phyloP scores from a whole-genome alignment of 2,329 filamentous ascomycete species.

The Purpureocillium takamizusanense region DNA sequence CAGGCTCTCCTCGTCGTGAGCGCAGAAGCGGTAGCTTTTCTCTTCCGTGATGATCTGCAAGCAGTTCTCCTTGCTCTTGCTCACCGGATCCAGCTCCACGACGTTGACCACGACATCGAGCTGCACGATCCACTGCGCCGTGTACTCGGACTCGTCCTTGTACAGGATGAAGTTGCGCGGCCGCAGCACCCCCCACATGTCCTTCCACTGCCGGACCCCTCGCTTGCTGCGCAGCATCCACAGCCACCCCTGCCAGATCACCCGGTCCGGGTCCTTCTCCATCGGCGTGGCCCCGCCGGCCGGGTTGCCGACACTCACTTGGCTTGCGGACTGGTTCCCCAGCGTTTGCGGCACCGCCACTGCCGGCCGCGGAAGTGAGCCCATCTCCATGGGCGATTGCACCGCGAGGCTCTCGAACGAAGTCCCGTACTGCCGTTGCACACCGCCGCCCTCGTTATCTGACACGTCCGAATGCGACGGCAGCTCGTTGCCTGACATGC shows the following conservation, averaged over 20 bases:
- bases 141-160: constrained; percentile 88
- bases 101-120: constrained; percentile 76
- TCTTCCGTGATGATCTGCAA: constrained; percentile 92
- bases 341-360: constrained; percentile 20
- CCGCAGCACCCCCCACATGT: constrained; percentile 84
- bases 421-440: constrained; percentile 35
- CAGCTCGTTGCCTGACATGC: constrained; percentile 53
- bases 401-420: constrained; percentile 42
- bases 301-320: constrained; percentile 25
- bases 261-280: constrained; percentile 67
- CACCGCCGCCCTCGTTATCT: constrained; percentile 50
- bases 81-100: constrained; percentile 84
- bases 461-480: constrained; percentile 85
- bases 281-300: constrained; percentile 7
- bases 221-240: constrained; percentile 75
- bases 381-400: constrained; percentile 20
- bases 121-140: constrained; percentile 71
- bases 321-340: constrained; percentile 48
- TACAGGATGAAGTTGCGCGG: constrained; percentile 81
- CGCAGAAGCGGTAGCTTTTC: constrained; percentile 70
- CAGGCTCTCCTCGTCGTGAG: constrained; percentile 71
- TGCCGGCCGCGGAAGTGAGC: constrained; percentile 11
- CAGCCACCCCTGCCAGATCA: constrained; percentile 91
- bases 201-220: constrained; percentile 88
- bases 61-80: constrained; percentile 75